Base-by-base conservation (phyloP, 768 basidiomycete species). In the Boletus sensibilis region DNA sequence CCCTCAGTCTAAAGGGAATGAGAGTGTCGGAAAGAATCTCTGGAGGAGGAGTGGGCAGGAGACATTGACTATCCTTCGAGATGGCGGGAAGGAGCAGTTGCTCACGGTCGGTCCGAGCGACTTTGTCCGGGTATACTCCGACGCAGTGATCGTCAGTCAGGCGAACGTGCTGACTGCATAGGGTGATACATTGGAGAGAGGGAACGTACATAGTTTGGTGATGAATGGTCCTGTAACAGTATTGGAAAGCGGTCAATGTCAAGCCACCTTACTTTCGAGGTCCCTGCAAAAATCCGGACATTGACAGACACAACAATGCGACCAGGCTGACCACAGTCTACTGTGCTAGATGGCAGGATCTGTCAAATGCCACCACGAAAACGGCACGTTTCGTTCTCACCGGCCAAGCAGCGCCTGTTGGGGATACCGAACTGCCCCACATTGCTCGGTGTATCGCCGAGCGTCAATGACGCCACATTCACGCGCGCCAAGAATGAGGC, bases 71-170 rank as follows among this genome's bases (percentile, higher is more conserved):
- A 18, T 64, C 3, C 2, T 34, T 20, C 55, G 63, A 34, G 53
- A 64, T 0, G 47, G 50, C 8, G 50, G 59, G 7, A 62, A 50
- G 35, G n/a, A n/a, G 21, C 63, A 65, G 43, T 4, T 5, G n/a
- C 5, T 65, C 43, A n/a, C 5, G 3, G 50, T 65, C 10, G 50
- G 55, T 21, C 55, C 63, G 25, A 62, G 33, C 23, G 59, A 62
- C 35, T 62, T 58, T 41, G 43, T 65, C 12, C 47, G 50, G 25
- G 51, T 65, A 12, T 62, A 55, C 35, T 2, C 50, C 9, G 52
- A 65, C n/a, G 53, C 44, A 1, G 50, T 61, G 53, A 23, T 58
- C 6, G 18, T 64, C 39, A 62, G 35, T 29, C 53, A 62, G 7
- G 63, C 53, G 13, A 48, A 39, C 12, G 52, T 61, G 33, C 12